phyloP scores from a whole-genome alignment of 257 asterid species.

The Ajuga chamaepitys region DNA sequence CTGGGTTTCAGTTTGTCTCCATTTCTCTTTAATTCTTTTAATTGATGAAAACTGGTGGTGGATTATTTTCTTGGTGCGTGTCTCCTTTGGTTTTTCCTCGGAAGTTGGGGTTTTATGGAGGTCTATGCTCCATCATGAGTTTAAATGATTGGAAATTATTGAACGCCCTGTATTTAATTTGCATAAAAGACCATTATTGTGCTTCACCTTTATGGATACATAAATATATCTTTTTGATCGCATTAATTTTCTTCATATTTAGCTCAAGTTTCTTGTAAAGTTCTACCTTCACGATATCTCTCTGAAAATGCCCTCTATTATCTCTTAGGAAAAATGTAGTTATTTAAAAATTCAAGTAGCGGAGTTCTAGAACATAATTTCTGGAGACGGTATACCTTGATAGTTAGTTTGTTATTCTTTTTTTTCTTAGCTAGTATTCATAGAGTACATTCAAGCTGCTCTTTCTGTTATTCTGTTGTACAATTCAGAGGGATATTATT shows the following conservation, averaged over 20 bases:
- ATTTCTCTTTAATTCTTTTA: background rate
- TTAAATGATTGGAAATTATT: slow-evolving; percentile 27
- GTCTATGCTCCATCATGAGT: slow-evolving; percentile 12
- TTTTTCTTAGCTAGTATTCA: background rate
- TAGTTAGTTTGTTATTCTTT: background rate
- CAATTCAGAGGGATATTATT: background rate
- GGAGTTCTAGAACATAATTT: background rate
- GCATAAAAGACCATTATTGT: slow-evolving; percentile 15
- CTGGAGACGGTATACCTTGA: background rate
- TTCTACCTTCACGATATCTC: background rate
- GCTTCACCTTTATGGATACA: slow-evolving; percentile 8
- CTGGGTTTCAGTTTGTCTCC: background rate
- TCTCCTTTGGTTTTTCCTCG: background rate
- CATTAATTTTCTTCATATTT: background rate
- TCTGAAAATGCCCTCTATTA: background rate
- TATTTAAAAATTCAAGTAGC: background rate
- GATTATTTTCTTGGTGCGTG: background rate
- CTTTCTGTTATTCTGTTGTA: background rate
- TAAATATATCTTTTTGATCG: background rate
- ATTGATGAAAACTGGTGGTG: background rate
- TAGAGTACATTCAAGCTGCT: background rate
- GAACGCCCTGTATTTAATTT: slow-evolving; percentile 8
- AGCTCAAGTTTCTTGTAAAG: slow-evolving; percentile 1
- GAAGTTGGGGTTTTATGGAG: background rate
- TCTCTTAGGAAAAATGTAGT: background rate